Conservation (phyloP, 1,284 basidiomycete genomes). For the Cutaneotrichosporon cyanovorans region DNA sequence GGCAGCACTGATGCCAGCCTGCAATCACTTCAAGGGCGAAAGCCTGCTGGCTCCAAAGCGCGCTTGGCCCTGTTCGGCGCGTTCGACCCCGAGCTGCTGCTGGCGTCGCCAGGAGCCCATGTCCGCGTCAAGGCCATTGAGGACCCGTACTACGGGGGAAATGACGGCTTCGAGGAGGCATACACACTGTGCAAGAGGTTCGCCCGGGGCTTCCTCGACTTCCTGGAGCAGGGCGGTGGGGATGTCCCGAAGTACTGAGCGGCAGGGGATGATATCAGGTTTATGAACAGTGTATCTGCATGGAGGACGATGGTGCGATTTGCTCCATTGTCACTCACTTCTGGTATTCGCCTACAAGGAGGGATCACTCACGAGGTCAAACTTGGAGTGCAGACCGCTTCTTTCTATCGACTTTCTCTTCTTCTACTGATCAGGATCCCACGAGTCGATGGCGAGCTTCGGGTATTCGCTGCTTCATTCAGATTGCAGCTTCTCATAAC, state of each 20-base stretch:
- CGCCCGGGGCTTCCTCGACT: slow-evolving; percentile 40
- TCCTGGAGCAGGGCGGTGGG: slow-evolving; percentile 24
- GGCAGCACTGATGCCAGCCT: slow-evolving; percentile 33
- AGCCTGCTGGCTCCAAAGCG: slow-evolving; percentile 29
- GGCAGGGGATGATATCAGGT: neutral
- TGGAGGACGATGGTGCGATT: too few relatives aligned
- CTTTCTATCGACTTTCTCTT: too few relatives aligned
- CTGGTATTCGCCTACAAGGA: too few relatives aligned
- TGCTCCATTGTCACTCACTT: too few relatives aligned
- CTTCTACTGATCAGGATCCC: too few relatives aligned
- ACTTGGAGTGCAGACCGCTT: too few relatives aligned
- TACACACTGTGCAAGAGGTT: slow-evolving; percentile 47
- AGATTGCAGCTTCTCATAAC: too few relatives aligned
- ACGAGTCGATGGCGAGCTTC: too few relatives aligned
- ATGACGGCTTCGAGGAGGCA: slow-evolving; percentile 45
- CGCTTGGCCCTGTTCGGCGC: slow-evolving; percentile 36
- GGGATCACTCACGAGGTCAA: too few relatives aligned
- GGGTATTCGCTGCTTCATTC: too few relatives aligned
- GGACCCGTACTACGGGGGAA: slow-evolving; percentile 47
- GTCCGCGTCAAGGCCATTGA: slow-evolving; percentile 21
- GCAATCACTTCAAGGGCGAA: slow-evolving; percentile 36
- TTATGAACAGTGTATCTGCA: neutral
- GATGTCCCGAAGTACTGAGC: slow-evolving; percentile 13
- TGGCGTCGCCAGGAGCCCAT: slow-evolving; percentile 19
- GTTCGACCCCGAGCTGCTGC: slow-evolving; percentile 27